phyloP scores from a whole-genome alignment of 306 rosid genomes.

The Hylodesmum podocarpum region DNA sequence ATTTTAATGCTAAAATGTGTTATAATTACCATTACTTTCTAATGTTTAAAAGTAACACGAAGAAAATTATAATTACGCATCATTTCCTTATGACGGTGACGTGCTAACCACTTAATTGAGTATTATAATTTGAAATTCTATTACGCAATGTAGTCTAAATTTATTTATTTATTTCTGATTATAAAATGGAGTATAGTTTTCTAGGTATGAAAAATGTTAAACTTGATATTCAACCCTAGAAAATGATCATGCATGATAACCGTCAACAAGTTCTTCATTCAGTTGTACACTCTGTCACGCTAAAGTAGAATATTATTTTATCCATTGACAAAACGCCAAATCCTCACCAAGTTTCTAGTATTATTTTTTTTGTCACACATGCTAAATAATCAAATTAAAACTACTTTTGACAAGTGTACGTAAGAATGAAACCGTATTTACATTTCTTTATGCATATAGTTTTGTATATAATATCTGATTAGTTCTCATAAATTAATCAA shows the following conservation, averaged over 20 bases:
- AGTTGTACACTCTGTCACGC: constrained; percentile 9
- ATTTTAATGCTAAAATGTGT: not conserved
- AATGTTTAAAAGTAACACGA: constrained; percentile 9
- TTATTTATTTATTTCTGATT: not conserved
- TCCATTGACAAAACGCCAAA: constrained; percentile 16
- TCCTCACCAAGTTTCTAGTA: not conserved
- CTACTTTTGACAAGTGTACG: not conserved
- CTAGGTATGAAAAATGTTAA: constrained; percentile 7
- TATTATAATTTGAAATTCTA: not conserved
- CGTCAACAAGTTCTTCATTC: not conserved
- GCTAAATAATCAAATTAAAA: not conserved
- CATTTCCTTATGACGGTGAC: not conserved
- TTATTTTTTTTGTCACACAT: not conserved
- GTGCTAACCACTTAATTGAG: not conserved
- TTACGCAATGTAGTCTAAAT: not conserved
- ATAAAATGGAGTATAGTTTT: not conserved
- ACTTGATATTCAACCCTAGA: not conserved
- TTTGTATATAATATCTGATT: too few relatives aligned
- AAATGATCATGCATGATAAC: not conserved
- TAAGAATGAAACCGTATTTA: not conserved
- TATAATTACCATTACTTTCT: not conserved
- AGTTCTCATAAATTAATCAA: too few relatives aligned
- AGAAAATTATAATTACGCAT: not conserved
- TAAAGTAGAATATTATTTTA: constrained; percentile 15
- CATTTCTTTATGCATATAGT: too few relatives aligned